Evolutionary conservation across 176 grass and related monocot species (phyloP).

Genomic region (Cenchrus fungigraminus): DNA sequence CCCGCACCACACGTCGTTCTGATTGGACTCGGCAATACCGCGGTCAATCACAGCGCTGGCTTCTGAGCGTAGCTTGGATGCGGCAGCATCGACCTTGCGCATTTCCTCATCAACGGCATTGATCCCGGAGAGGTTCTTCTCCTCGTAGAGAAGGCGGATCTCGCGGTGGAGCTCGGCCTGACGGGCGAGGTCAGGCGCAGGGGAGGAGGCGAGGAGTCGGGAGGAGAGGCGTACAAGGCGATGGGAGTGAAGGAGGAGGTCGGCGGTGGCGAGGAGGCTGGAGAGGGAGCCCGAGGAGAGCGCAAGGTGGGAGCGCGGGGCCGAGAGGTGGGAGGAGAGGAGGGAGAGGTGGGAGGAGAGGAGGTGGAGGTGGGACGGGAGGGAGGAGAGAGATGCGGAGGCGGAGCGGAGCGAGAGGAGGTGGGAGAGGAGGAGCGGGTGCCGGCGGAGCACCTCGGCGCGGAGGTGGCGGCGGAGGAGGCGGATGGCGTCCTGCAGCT

Average conservation of each 20-base stretch:
- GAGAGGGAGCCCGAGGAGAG: slow-evolving; percentile 82
- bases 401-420: slow-evolving; percentile 93
- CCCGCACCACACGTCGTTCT: slow-evolving; percentile 95
- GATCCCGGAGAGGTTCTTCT: slow-evolving; percentile 85
- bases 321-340: slow-evolving; percentile 78
- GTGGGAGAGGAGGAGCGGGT: slow-evolving; percentile 81
- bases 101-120: slow-evolving; percentile 90
- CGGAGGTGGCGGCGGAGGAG: slow-evolving; percentile 81
- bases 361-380: slow-evolving; percentile 67
- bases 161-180: slow-evolving; percentile 92
- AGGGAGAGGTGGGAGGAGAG: slow-evolving; percentile 80
- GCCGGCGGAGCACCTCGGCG: slow-evolving; percentile 88
- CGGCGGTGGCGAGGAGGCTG: slow-evolving; percentile 80
- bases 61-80: slow-evolving; percentile 67
- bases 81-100: slow-evolving; percentile 67
- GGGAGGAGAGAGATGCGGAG: slow-evolving; percentile 65
- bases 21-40: slow-evolving; percentile 80
- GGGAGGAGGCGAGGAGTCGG: slow-evolving; percentile 68
- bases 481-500: slow-evolving; percentile 86
- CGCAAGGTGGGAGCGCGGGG: slow-evolving; percentile 67
- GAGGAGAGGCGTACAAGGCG: slow-evolving; percentile 81
- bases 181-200: slow-evolving; percentile 66
- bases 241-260: slow-evolving; percentile 83
- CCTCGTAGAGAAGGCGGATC: slow-evolving; percentile 82
- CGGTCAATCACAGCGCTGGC: slow-evolving; percentile 74